Evolutionary conservation across 1,284 basidiomycete genomes (phyloP), one percentile per base, ranked within the genome.

Genomic region (Ganoderma multipileum): DNA sequence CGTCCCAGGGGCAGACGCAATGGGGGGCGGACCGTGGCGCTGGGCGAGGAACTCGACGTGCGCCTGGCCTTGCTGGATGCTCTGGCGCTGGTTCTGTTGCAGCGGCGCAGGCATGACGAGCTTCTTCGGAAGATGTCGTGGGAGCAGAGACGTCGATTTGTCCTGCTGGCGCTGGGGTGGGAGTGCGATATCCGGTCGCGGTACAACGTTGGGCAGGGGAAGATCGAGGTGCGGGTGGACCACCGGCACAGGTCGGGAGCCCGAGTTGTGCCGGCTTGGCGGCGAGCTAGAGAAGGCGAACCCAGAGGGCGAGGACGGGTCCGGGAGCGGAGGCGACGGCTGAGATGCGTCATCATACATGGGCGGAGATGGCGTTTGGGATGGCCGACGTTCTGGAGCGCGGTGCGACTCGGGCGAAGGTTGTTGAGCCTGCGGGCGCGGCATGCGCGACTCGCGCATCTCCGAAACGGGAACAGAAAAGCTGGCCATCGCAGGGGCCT

Each of bases 71-170:
- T 65, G 42, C 58, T 64, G 70, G 54, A 64, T 66, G 33, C 38
- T 66, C 47, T 65, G 72, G 12, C 72, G 73, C 69, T 71, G 73
- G 55, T 69, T 70, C 20, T 66, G 74, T 59, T 74, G 75, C 41
- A 91, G 81, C 20, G 86, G 90, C 7, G 87, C 77, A 55, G 90
- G 90, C 90, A 91, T 91, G 42, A 91, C 87, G 39, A 91, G 85
- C 42, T 80, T 84, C 76, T 85, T 90, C 2, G 90, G 90, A 30
- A 89, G 74, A 74, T 89, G 84, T 44, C 79, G 82, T 18, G 84
- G 85, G 33, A 75, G 77, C 0, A 76, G 79, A 20, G 72, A 72
- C 28, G 65, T 60, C 23, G 68, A 67, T 55, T 73, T 68, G 54
- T 71, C 63, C 7, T 60, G 58, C 63, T 63, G 70, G 36, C 44